Conservation (phyloP, 2,329 filamentous ascomycete genomes). For the Fusarium chlamydosporum region DNA sequence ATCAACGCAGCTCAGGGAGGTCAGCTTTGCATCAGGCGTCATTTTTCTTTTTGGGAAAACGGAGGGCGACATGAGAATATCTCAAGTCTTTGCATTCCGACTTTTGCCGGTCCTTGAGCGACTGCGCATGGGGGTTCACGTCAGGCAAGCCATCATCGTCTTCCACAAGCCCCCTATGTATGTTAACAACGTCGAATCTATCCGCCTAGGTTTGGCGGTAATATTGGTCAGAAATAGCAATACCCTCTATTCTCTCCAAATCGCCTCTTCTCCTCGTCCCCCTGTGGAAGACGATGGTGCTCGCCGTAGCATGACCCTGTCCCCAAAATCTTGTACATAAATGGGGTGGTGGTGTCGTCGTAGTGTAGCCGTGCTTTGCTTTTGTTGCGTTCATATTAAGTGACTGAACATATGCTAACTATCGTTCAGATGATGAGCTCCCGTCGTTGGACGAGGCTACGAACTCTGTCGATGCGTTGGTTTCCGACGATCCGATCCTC, state of each 20-base stretch:
- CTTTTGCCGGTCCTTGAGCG: slow-evolving; percentile 43
- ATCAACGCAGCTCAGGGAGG: slow-evolving; percentile 50
- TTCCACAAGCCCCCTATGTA: slow-evolving; percentile 75
- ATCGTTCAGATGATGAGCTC: slow-evolving; percentile 72
- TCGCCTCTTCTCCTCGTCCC: slow-evolving; percentile 54
- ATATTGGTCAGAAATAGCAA: slow-evolving; percentile 61
- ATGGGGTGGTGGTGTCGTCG: slow-evolving; percentile 52
- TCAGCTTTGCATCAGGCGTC: slow-evolving; percentile 53
- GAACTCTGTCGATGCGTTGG: slow-evolving; percentile 76
- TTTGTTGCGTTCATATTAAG: slow-evolving; percentile 42
- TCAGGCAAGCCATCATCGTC: slow-evolving; percentile 80
- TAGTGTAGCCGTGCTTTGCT: slow-evolving; percentile 51
- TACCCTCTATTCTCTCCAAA: slow-evolving; percentile 57
- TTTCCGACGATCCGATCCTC: slow-evolving; percentile 67
- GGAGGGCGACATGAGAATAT: slow-evolving; percentile 42
- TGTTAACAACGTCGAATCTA: slow-evolving; percentile 67
- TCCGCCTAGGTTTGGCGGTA: slow-evolving; percentile 53
- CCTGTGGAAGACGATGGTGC: slow-evolving; percentile 74
- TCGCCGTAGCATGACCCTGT: slow-evolving; percentile 66
- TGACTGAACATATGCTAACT: slow-evolving; percentile 59
- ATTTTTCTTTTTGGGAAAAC: slow-evolving; percentile 50
- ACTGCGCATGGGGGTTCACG: slow-evolving; percentile 51
- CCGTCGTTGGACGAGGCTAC: slow-evolving; percentile 72
- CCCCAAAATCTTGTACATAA: slow-evolving; percentile 61
- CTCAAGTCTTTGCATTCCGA: slow-evolving; percentile 40